Percentiles rank a stretch among this genome's conserved stretches.
phyloP scores from a whole-genome alignment of 2,329 filamentous ascomycete species.

The Lojkania enalia region DNA sequence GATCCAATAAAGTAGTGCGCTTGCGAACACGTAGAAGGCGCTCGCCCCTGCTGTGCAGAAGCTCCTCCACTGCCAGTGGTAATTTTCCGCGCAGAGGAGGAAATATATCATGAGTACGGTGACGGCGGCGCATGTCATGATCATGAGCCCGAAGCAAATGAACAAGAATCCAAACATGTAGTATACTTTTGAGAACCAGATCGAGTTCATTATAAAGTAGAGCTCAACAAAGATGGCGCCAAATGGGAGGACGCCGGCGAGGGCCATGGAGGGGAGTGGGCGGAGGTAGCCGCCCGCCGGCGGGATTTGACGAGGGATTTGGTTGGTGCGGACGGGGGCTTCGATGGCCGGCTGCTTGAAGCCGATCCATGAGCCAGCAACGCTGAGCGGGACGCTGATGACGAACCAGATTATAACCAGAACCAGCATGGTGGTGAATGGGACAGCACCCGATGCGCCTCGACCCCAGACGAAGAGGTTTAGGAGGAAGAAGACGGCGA shows the following conservation, averaged over 20 bases:
- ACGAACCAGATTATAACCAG: conserved; percentile 95
- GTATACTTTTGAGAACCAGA: conserved; percentile 99
- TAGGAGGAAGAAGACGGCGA: conserved; percentile 85
- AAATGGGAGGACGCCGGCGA: conserved; percentile 91
- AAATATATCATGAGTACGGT: conserved; percentile 97
- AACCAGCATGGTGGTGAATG: conserved; percentile 95
- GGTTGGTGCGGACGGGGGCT: conserved; percentile 89
- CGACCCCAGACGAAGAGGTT: conserved; percentile 97
- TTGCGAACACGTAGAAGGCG: conserved; percentile 87
- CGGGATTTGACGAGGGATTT: conserved; percentile 96
- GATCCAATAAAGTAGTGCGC: conserved; percentile 88
- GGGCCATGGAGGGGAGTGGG: conserved; percentile 84
- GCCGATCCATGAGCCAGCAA: conserved; percentile 89
- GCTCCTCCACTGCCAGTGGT: conserved; percentile 97
- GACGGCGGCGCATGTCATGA: conserved; percentile 88
- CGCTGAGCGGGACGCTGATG: conserved; percentile 89
- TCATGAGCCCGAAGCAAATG: conserved; percentile 96
- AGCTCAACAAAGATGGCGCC: conserved; percentile 97
- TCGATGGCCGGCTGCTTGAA: conserved; percentile 74
- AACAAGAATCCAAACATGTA: conserved; percentile 99
- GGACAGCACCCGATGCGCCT: conserved; percentile 87
- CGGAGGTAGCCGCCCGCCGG: conserved; percentile 80
- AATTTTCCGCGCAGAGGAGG: conserved; percentile 92
- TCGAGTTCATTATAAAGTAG: conserved; percentile 98
- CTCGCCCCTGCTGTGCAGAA: conserved; percentile 91